A percentile compares a stretch with the other conserved stretches of the same genome.
Conservation (phyloP, 208 protist species). For the Wallacemonas sp. region DNA sequence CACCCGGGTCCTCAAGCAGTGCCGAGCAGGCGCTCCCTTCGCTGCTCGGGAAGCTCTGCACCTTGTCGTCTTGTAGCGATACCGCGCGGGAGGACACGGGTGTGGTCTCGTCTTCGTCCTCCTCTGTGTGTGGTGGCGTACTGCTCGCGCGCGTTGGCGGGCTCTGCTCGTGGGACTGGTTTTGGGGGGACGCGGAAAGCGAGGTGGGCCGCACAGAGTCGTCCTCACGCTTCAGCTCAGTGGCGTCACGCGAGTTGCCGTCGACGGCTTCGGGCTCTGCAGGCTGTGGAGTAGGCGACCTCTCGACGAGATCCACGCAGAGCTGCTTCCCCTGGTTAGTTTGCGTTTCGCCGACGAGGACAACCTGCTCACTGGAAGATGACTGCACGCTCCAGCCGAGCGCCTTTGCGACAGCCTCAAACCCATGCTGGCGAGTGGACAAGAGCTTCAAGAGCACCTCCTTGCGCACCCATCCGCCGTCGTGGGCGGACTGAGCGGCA, state of each 20-base stretch:
- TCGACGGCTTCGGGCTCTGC: too few species aligned
- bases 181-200: too few species aligned
- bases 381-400: constrained; percentile 8
- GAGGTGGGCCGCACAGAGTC: too few species aligned
- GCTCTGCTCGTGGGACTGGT: too few species aligned
- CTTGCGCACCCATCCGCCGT: constrained; percentile 6
- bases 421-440: not conserved
- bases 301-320: not conserved
- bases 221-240: too few species aligned
- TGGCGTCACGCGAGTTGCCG: too few species aligned
- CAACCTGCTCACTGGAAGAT: not conserved
- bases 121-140: too few species aligned
- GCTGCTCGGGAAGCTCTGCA: not conserved
- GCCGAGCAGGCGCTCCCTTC: not conserved
- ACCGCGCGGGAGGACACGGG: too few species aligned
- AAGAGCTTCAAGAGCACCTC: constrained; percentile 4
- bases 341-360: not conserved
- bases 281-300: not conserved
- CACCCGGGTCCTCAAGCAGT: constrained; percentile 7
- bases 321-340: not conserved
- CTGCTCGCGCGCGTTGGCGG: too few species aligned
- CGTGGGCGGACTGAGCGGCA: not conserved
- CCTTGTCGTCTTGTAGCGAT: not conserved
- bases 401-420: not conserved
- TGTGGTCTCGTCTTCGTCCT: too few species aligned